phyloP scores from a whole-genome alignment of 2,329 filamentous ascomycete species.

The Myotisia sp. region DNA sequence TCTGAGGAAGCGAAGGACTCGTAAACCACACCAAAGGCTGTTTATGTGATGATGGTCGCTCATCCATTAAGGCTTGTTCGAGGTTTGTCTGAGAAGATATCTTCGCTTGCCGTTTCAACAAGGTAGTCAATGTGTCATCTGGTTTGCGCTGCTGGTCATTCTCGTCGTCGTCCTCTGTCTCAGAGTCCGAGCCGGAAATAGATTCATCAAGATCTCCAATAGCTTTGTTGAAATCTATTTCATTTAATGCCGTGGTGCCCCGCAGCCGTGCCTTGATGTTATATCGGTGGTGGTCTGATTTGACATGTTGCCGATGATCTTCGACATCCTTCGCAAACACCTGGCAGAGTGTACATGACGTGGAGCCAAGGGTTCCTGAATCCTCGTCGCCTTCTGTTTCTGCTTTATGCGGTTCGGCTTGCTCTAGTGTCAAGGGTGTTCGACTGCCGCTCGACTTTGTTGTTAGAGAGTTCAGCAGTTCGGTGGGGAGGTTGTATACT shows the following conservation, averaged over 20 bases:
- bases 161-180: slow-evolving; percentile 50
- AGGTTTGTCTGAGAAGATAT: slow-evolving; percentile 42
- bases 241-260: slow-evolving; percentile 55
- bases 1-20: slow-evolving; percentile 58
- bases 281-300: slow-evolving; percentile 84
- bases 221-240: slow-evolving; percentile 73
- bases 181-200: slow-evolving; percentile 61
- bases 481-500: slow-evolving; percentile 72
- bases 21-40: slow-evolving; percentile 74
- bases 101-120: slow-evolving; percentile 72
- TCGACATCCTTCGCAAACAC: slow-evolving; percentile 56
- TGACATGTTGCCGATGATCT: slow-evolving; percentile 74
- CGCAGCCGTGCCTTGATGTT: slow-evolving; percentile 86
- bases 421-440: slow-evolving; percentile 14
- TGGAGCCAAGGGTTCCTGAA: slow-evolving; percentile 47
- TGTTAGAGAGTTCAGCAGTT: slow-evolving; percentile 55
- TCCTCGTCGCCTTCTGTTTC: slow-evolving; percentile 27
- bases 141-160: slow-evolving; percentile 30
- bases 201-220: slow-evolving; percentile 83
- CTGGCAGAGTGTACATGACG: slow-evolving; percentile 67
- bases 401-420: slow-evolving; percentile 17
- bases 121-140: slow-evolving; percentile 49
- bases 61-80: slow-evolving; percentile 35
- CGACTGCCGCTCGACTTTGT: slow-evolving; percentile 35
- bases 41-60: slow-evolving; percentile 46